Percentiles rank a stretch among this genome's conserved stretches.
Conservation (phyloP, 1,284 basidiomycete genomes). For the Melampsora abietis-canadensis region DNA sequence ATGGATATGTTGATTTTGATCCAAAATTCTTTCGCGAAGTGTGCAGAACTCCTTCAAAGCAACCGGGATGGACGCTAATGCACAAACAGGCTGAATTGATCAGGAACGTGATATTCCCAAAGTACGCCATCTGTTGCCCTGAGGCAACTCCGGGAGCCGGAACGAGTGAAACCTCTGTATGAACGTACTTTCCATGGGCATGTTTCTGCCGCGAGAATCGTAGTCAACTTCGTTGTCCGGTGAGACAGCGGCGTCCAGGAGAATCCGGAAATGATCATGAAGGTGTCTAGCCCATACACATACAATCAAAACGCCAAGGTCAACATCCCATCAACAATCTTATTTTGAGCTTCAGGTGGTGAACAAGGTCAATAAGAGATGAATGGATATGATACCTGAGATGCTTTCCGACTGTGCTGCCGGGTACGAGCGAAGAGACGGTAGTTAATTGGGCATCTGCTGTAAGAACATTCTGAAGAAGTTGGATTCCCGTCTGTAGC, state of each 20-base stretch:
- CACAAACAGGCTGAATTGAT: no score
- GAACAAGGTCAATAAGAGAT: neutral
- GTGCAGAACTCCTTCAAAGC: no score
- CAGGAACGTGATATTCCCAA: no score
- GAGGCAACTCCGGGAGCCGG: neutral
- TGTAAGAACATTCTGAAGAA: slow-evolving; percentile 11
- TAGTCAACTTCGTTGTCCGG: neutral
- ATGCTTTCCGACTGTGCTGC: slow-evolving; percentile 38
- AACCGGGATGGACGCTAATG: no score
- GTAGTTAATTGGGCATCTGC: neutral
- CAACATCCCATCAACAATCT: neutral
- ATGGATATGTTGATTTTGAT: no score
- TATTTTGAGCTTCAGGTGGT: neutral
- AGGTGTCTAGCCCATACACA: slow-evolving; percentile 5
- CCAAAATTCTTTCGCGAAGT: no score
- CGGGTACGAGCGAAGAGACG: slow-evolving; percentile 8
- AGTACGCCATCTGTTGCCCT: neutral
- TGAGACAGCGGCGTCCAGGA: neutral
- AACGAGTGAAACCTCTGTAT: neutral
- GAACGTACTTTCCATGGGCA: slow-evolving; percentile 26
- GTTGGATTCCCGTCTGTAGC: neutral
- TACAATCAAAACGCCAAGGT: neutral
- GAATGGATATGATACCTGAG: slow-evolving; percentile 7
- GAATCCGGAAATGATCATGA: slow-evolving; percentile 21
- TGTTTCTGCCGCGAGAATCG: neutral